These are phyloP conservation scores for Fonsecaea nubica DNA, from an alignment of 2,329 filamentous ascomycete species.

Conservation along the genomic window DNA sequence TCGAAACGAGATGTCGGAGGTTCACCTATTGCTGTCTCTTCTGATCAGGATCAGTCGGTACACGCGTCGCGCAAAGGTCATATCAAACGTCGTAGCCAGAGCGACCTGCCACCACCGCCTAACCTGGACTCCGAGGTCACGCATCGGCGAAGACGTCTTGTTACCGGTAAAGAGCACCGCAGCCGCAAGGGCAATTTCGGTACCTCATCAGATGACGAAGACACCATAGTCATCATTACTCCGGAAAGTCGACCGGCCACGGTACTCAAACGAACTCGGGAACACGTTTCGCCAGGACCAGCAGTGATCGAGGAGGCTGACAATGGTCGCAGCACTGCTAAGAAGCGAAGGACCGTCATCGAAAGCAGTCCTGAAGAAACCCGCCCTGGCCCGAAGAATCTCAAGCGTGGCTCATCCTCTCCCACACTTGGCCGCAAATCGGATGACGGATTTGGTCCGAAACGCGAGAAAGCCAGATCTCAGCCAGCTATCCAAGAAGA, in stretches of 20 bases:
- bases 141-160: slow-evolving; percentile 39
- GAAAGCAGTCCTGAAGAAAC: slow-evolving; percentile 49
- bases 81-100: slow-evolving; percentile 39
- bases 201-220: slow-evolving; percentile 39
- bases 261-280: slow-evolving; percentile 50
- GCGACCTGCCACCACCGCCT: slow-evolving; percentile 36
- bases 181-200: slow-evolving; percentile 41
- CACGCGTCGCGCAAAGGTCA: slow-evolving; percentile 30
- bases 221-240: slow-evolving; percentile 26
- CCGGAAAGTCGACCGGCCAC: slow-evolving; percentile 25
- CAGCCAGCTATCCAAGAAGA: not conserved
- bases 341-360: slow-evolving; percentile 53
- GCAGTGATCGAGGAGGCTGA: slow-evolving; percentile 21
- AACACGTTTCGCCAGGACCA: slow-evolving; percentile 50
- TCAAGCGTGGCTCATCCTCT: slow-evolving; percentile 11
- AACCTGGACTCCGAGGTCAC: slow-evolving; percentile 33
- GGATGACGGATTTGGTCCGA: slow-evolving; percentile 11
- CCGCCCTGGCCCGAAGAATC: slow-evolving; percentile 36
- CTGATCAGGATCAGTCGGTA: slow-evolving; percentile 39
- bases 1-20: slow-evolving; percentile 28
- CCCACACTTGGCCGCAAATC: slow-evolving; percentile 18
- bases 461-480: not conserved
- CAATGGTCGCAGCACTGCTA: slow-evolving; percentile 43
- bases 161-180: slow-evolving; percentile 41
- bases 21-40: slow-evolving; percentile 39